Evolutionary conservation across 805 yeast genomes (phyloP), one percentile per base, ranked within the genome.

Genomic region (Candida montana): DNA sequence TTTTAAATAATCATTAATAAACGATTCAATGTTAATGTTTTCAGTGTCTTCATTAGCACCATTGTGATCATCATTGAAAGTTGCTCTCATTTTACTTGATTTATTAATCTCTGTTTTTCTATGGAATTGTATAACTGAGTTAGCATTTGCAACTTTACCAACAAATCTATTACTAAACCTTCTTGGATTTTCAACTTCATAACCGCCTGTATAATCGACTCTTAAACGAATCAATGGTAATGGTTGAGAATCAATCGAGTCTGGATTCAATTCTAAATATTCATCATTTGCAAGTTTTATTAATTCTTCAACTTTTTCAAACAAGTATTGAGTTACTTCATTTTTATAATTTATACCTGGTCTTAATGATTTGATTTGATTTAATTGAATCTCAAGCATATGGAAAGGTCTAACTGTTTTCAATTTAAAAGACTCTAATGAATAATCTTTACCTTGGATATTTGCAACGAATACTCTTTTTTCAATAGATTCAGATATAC

Each of bases 151-250:
- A 2, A 91, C 93, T 47, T 71, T 71, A 0, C 96, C 96, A 6
- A 85, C 95, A 68, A 91, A 93, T 53, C 87, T 68, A 55, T 90
- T 88, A 13, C 96, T 87, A 48, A 93, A 87, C 48, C 96, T 66
- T 39, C 95, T 69, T 0, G 95, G 85, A 55, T 90, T 91, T 54
- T 90, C 98, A 15, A 93, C 88, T 51, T 89, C 96, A 54, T 76
- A 91, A 5, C 90, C 95, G 1, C 95, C 96, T 18, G 86, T 70
- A 52, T 91, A 91, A 51, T 93, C 97, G 0, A 90, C 96, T 28
- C 89, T 68, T 15, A 93, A 60, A 35, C 99, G 66, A 5, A 93
- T 68, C 37, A 93, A 65, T 0, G 99, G 99, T 17, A 90, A 63
- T 1, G 95, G 93, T n/a, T 70, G 54, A 0, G 52, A 45, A 1